Conservation (phyloP, 2,329 filamentous ascomycete species). For the Chaetomium sp. region DNA sequence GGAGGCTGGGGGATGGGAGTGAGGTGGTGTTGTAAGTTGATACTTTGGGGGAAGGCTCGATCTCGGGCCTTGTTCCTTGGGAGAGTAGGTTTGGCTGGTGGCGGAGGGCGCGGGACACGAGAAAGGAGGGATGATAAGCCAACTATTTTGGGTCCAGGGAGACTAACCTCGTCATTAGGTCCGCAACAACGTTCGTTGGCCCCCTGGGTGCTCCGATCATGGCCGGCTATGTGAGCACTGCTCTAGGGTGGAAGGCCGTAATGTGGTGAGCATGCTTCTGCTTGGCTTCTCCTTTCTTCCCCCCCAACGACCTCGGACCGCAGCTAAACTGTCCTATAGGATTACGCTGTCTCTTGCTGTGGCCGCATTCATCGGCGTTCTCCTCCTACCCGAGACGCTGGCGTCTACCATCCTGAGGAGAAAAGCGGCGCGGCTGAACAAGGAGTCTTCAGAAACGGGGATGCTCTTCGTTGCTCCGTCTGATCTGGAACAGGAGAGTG, state of each 20-base stretch:
- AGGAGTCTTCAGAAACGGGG: conserved; percentile 21
- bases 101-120: neutral
- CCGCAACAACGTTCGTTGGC: conserved; percentile 33
- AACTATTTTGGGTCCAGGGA: neutral
- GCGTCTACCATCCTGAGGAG: conserved; percentile 33
- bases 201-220: conserved; percentile 36
- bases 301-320: neutral
- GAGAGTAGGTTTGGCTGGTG: no score
- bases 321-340: conserved; percentile 19
- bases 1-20: no score
- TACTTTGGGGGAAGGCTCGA: no score
- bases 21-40: no score
- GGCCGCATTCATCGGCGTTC: conserved; percentile 25
- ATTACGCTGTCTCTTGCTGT: conserved; percentile 32
- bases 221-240: conserved; percentile 30
- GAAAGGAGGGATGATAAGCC: neutral
- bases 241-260: conserved; percentile 34
- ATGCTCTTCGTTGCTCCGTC: conserved; percentile 31
- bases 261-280: conserved; percentile 32
- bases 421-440: conserved; percentile 35
- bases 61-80: no score
- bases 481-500: conserved; percentile 29
- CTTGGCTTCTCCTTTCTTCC: neutral
- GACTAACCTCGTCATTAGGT: conserved; percentile 11
- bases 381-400: conserved; percentile 35